Percentiles rank a stretch among this genome's conserved stretches.
These are phyloP conservation scores for Pyrus hybrid DNA, from an alignment of 331 rosid species.

Conservation along the genomic window DNA sequence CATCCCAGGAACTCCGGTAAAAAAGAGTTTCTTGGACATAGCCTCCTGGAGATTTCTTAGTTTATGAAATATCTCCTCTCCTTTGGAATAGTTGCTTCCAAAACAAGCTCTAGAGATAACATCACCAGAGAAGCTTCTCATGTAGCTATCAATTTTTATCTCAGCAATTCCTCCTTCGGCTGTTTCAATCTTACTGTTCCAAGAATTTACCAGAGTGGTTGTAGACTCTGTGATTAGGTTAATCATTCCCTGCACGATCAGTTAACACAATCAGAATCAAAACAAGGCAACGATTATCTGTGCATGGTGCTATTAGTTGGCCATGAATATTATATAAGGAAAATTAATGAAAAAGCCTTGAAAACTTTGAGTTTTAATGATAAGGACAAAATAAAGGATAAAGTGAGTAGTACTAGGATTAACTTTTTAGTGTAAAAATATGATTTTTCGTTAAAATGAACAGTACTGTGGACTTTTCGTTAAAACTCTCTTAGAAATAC, in stretches of 20 bases:
- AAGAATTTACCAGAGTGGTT: not conserved
- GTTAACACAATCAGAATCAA: not conserved
- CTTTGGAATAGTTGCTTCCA: conserved; percentile 16
- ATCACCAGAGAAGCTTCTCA: conserved; percentile 22
- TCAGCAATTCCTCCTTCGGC: conserved; percentile 8
- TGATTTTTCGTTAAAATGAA: too few relatives aligned
- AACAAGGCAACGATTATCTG: not conserved
- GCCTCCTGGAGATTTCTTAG: not conserved
- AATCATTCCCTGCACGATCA: conserved; percentile 12
- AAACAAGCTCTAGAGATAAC: conserved; percentile 25
- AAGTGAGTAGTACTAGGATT: too few relatives aligned
- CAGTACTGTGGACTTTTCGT: too few relatives aligned
- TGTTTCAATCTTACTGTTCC: conserved; percentile 2
- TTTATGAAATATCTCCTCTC: conserved; percentile 10
- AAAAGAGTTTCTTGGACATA: not conserved
- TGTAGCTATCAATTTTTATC: conserved; percentile 2
- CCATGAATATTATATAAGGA: not conserved
- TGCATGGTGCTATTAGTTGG: too few relatives aligned
- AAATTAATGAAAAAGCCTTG: too few relatives aligned
- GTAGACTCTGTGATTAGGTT: conserved; percentile 9
- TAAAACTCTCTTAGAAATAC: too few relatives aligned
- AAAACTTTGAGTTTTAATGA: too few relatives aligned
- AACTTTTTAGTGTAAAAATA: too few relatives aligned
- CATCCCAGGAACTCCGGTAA: not conserved
- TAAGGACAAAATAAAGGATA: too few relatives aligned